Base-by-base conservation (phyloP, 768 basidiomycete genomes). In the Termitomyces sp. region DNA sequence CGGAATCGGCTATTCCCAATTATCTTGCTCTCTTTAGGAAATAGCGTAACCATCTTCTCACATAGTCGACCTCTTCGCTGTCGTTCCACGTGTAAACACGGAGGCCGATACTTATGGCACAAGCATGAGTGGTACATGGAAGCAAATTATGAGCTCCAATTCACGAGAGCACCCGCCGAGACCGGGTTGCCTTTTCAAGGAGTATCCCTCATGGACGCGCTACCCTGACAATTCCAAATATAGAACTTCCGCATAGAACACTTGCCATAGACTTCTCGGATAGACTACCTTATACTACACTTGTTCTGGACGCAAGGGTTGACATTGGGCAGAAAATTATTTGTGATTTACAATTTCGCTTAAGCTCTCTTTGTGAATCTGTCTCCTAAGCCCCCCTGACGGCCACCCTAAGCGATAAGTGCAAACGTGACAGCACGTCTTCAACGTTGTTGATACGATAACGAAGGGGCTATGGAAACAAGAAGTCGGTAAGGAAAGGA, bases 211-310 rank as follows among this genome's bases (percentile, higher is more conserved):
- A 33, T 33, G 31, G 31, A 3, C 15, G 42, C 9, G 38, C 46
- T 40, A 44, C 41, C 38, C 55, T 50, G 55, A 56, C 40, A 7
- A 38, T 43, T 23, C 55, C 49, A 17, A 19, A 56, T 37, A 44
- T 50, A 17, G 55, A 56, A 50, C 54, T 56, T 56, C 55, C 40
- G 49, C 55, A 50, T 45, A 56, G 55, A 56, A 56, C 40, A 56
- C 9, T 52, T 52, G 41, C 26, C 12, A 2, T 30, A 1, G 15
- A 26, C 30, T 23, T 48, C 40, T 3, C 17, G 15, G n/a, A 44
- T 11, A 42, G 4, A 35, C 12, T 35, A 35, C 14, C 35, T 35
- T 35, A 35, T 3, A 35, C 35, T 35, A 35, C 9, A 5, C 31
- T 12, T 12, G 42, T 33, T 30, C 38, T 38, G 15, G 38, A 17